Conservation (phyloP, 2,329 filamentous ascomycete genomes). For the Alternaria atra region DNA sequence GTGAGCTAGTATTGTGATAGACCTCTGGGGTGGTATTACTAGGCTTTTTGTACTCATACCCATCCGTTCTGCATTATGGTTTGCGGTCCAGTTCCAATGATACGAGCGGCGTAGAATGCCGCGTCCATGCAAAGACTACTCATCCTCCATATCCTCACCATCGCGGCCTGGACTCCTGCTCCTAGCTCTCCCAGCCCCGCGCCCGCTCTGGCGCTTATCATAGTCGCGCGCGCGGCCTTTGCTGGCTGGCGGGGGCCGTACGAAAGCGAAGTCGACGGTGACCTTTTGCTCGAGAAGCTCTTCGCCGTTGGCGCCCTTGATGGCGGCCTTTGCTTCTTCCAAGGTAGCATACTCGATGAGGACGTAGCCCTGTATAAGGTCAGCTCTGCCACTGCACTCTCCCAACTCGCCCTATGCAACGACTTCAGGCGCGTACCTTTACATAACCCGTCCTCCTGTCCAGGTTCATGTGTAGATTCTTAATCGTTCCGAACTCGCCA, state of each 20-base stretch:
- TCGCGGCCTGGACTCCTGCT: conserved; percentile 56
- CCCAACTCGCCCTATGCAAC: neutral
- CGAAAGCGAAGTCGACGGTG: conserved; percentile 84
- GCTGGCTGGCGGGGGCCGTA: conserved; percentile 72
- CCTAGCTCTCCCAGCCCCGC: conserved; percentile 48
- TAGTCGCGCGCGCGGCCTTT: conserved; percentile 56
- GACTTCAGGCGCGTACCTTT: conserved; percentile 67
- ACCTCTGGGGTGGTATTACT: neutral
- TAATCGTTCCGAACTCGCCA: conserved; percentile 84
- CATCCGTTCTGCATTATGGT: neutral
- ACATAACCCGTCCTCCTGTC: conserved; percentile 86
- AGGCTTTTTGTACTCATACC: neutral
- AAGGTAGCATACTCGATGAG: conserved; percentile 85
- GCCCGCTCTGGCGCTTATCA: conserved; percentile 43
- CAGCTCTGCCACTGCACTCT: neutral
- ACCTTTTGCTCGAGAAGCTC: conserved; percentile 85
- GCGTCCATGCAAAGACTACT: neutral
- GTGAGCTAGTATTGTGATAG: conserved; percentile 21
- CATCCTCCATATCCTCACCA: conserved; percentile 45
- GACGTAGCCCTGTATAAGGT: conserved; percentile 73
- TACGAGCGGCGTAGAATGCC: neutral
- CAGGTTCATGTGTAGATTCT: conserved; percentile 85
- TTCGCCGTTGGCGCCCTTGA: conserved; percentile 78
- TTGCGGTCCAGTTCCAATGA: neutral
- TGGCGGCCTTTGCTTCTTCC: conserved; percentile 80